Evolutionary conservation across 495 filamentous ascomycete genomes (phyloP).

Genomic region (Bacidia rubella): DNA sequence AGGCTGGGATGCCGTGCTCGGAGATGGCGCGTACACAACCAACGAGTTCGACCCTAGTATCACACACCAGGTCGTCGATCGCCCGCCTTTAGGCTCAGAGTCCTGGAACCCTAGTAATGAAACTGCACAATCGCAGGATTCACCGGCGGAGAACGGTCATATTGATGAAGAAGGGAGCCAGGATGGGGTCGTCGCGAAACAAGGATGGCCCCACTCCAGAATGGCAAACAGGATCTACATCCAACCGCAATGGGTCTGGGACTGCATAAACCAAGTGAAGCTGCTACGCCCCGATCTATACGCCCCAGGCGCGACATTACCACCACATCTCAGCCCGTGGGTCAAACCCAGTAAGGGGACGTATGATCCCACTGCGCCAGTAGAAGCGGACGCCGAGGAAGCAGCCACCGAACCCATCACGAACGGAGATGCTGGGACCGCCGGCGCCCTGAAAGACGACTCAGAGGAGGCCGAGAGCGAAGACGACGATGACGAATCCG

Average conservation of each 20-base stretch:
- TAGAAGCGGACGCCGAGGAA: conserved; percentile 67
- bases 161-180: conserved; percentile 20
- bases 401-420: conserved; percentile 48
- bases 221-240: conserved; percentile 83
- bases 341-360: conserved; percentile 70
- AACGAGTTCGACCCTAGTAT: conserved; percentile 76
- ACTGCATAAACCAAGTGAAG: conserved; percentile 80
- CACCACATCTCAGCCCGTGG: conserved; percentile 92
- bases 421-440: conserved; percentile 40
- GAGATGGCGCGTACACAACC: conserved; percentile 82
- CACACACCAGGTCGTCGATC: conserved; percentile 92
- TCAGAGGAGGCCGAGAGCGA: conserved; percentile 38
- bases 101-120: not conserved
- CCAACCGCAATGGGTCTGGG: conserved; percentile 98
- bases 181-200: conserved; percentile 44
- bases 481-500: conserved; percentile 6
- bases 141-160: not conserved
- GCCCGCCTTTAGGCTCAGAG: conserved; percentile 43
- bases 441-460: conserved; percentile 32
- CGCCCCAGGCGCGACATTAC: conserved; percentile 73
- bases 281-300: conserved; percentile 80
- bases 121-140: not conserved
- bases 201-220: conserved; percentile 44
- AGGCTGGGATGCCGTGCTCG: conserved; percentile 80
- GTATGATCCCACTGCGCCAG: conserved; percentile 77